Percentiles rank a stretch among this genome's conserved stretches.
Evolutionary conservation across 1,284 basidiomycete species (phyloP).

Genomic region (Meripilus lineatus): DNA sequence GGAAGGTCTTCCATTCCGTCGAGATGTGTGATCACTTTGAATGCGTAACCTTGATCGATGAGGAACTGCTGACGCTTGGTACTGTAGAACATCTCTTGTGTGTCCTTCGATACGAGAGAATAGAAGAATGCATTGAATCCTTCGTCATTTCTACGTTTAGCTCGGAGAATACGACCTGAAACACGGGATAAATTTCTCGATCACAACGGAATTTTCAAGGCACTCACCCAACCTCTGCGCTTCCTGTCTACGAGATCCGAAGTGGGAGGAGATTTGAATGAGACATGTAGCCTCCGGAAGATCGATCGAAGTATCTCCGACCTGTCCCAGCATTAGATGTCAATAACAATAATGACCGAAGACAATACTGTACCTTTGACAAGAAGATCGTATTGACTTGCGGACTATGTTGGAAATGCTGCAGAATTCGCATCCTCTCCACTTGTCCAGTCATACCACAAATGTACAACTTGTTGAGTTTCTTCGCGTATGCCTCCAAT

Average conservation of each 20-base stretch:
- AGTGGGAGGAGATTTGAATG: slow-evolving; percentile 99
- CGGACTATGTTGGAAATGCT: slow-evolving; percentile 95
- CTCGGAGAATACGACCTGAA: slow-evolving; percentile 88
- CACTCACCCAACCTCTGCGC: slow-evolving; percentile 86
- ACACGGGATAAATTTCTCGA: not conserved
- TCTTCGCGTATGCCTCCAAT: slow-evolving; percentile 92
- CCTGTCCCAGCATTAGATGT: too few species aligned
- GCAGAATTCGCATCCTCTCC: slow-evolving; percentile 93
- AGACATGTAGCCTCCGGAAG: slow-evolving; percentile 98
- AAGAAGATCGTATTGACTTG: slow-evolving; percentile 98
- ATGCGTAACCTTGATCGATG: slow-evolving; percentile 98
- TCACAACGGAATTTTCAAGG: too few species aligned
- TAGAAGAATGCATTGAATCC: slow-evolving; percentile 99
- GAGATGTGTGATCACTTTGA: slow-evolving; percentile 98
- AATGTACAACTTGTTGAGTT: slow-evolving; percentile 92
- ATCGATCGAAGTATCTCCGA: slow-evolving; percentile 99
- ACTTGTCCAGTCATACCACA: slow-evolving; percentile 96
- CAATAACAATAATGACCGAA: too few species aligned
- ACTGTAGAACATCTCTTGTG: slow-evolving; percentile 99
- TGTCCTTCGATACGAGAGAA: slow-evolving; percentile 97
- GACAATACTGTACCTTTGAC: slow-evolving; percentile 66
- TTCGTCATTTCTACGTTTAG: slow-evolving; percentile 97
- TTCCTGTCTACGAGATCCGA: slow-evolving; percentile 97
- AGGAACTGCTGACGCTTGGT: slow-evolving; percentile 99
- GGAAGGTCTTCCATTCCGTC: slow-evolving; percentile 87